Evolutionary conservation across 805 yeast genomes (phyloP), one percentile per base, ranked within the genome.

Genomic region (Lipomyces oligophaga): DNA sequence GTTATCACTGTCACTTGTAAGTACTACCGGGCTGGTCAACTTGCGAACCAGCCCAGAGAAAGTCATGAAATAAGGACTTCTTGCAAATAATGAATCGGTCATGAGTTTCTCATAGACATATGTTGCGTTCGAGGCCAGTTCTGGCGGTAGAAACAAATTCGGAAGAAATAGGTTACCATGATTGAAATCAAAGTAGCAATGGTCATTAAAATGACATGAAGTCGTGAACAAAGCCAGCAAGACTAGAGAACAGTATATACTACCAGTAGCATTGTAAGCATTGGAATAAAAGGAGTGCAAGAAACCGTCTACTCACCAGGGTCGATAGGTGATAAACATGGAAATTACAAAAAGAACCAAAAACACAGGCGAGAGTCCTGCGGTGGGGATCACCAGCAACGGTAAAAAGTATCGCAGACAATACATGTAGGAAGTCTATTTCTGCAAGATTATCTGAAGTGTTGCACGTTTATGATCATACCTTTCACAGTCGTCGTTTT

Each of bases 221-320:
- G 47, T 21, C n/a, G 54, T 37, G 33, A 52, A 46, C 5, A 54
- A 41, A 2, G 47, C 47, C 24, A 50, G 26, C n/a, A 55, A 38
- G 27, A 55, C 45, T 15, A 55, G 18, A 10, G 59, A 52, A 37
- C 59, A 55, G 36, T 55, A 55, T 16, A 52, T 33, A 21, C 56
- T 52, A 21, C 25, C 30, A 7, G 6, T 18, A 15, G 7, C 5
- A 33, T 38, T 25, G 18, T 20, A 15, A 18, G 7, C 5, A 4
- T 5, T 25, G 13, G 5, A 26, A 7, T 4, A 20, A 26, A 8
- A n/a, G 21, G 25, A 7, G 10, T 15, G 6, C 5, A 28, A 16
- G n/a, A 1, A 10, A 10, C 25, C 20, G 5, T 30, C 11, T 16
- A 16, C 49, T 20, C 44, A 52, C 56, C 56, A 52, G 21, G 56